phyloP scores from a whole-genome alignment of 352 stramenopile species.

The Globisporangium cederbergense region DNA sequence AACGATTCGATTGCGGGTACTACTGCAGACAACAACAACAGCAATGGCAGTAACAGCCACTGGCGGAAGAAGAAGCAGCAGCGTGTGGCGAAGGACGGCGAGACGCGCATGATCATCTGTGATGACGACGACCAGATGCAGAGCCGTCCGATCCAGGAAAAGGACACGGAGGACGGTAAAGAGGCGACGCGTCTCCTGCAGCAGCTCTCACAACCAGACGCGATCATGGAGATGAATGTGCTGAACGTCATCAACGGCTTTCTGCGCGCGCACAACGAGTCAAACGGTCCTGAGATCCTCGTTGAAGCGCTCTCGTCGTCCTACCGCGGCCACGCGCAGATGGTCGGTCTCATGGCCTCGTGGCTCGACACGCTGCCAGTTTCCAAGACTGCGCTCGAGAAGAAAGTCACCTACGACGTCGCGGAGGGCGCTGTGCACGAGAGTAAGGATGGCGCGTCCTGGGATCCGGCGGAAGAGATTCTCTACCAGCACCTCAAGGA shows the following conservation, averaged over 20 bases:
- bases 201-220: conserved; percentile 63
- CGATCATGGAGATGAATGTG: conserved; percentile 84
- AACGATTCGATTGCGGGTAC: conserved; percentile 1
- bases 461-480: conserved; percentile 74
- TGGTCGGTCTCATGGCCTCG: conserved; percentile 81
- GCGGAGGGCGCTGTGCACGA: conserved; percentile 58
- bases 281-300: conserved; percentile 80
- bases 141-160: conserved; percentile 39
- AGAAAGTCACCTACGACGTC: conserved; percentile 75
- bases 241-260: conserved; percentile 83
- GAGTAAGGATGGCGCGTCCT: conserved; percentile 63
- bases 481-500: conserved; percentile 75
- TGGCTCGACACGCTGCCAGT: conserved; percentile 73
- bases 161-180: conserved; percentile 70
- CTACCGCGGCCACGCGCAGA: conserved; percentile 83
- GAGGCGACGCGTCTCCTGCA: conserved; percentile 69
- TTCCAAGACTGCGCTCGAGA: conserved; percentile 56
- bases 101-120: conserved; percentile 81
- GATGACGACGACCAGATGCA: conserved; percentile 66
- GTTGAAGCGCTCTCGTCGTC: conserved; percentile 85
- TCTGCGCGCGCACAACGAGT: conserved; percentile 68
- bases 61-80: conserved; percentile 16
- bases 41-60: background rate
- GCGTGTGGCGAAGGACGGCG: conserved; percentile 30
- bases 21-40: background rate